A percentile compares a stretch with the other conserved stretches of the same genome.
These are phyloP conservation scores for Diaporthe eres DNA, from an alignment of 2,329 filamentous ascomycete genomes.

Conservation along the genomic window DNA sequence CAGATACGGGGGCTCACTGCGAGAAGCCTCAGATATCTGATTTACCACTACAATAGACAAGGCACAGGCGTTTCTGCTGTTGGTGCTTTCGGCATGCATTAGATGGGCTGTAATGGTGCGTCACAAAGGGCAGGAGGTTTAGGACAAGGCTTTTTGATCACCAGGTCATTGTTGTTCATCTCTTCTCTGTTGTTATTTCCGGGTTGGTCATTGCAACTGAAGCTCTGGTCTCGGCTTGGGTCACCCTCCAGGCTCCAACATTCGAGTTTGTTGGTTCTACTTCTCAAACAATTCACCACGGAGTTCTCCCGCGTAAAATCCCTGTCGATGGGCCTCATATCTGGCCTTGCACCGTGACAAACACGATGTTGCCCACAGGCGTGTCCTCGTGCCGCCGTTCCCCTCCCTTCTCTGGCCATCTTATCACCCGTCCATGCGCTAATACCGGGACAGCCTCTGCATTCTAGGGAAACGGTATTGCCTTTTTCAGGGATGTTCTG, in stretches of 20 bases:
- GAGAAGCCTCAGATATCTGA: slow-evolving; percentile 16
- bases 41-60: slow-evolving; percentile 19
- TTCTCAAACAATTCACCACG: slow-evolving; percentile 27
- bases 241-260: slow-evolving; percentile 7
- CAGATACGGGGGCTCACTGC: not conserved
- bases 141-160: slow-evolving; percentile 19
- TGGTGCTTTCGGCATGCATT: slow-evolving; percentile 32
- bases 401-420: not conserved
- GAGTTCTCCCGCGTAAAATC: not conserved
- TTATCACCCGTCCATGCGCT: slow-evolving; percentile 4
- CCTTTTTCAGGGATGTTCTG: not conserved
- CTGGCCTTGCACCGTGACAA: slow-evolving; percentile 27
- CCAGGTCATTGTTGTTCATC: slow-evolving; percentile 16
- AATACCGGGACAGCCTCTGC: not conserved
- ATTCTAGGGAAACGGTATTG: not conserved
- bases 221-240: slow-evolving; percentile 1
- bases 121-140: slow-evolving; percentile 35
- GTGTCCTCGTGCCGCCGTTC: not conserved
- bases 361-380: not conserved
- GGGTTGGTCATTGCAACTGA: slow-evolving; percentile 4
- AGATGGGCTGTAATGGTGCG: slow-evolving; percentile 32
- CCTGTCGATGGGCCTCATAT: slow-evolving; percentile 15
- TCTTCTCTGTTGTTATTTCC: slow-evolving; percentile 8
- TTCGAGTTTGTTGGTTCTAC: slow-evolving; percentile 17
- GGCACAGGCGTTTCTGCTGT: slow-evolving; percentile 35